Evolutionary conservation across 202 grass and related monocot genomes (phyloP), one percentile per base, ranked within the genome.

Genomic region (Digitaria exilis): DNA sequence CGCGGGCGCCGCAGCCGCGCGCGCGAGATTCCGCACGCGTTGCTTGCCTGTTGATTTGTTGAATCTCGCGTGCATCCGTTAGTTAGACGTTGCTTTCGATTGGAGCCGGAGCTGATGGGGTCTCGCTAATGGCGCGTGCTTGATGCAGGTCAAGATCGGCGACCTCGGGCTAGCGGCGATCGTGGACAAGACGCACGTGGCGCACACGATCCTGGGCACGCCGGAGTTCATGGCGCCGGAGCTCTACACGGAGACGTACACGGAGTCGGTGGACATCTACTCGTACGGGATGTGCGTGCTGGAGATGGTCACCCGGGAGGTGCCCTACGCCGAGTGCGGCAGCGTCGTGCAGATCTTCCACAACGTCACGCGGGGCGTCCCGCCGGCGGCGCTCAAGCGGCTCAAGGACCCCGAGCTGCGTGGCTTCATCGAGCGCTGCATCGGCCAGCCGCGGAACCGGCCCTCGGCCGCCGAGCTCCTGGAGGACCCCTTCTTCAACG

Each of bases 211-310:
- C 28, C 84, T 99, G 7, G 96, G 96, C 28, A 99, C 96, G 68
- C 96, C 96, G 15, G 96, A 99, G 87, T 99, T 96, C 89, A 99
- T 99, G 96, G 96, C 96, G 63, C 96, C 96, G 73, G 96, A 99
- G 86, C 87, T 99, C 19, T 99, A 96, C 73, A 89, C 92, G 76
- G 96, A 96, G 93, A 87, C 88, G 46, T 98, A 98, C 83, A 99
- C 93, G 1, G 96, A 99, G 84, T 89, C 77, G 81, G 96, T 99
- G 52, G 96, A 96, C 89, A 91, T 99, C 82, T 99, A 99, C 87
- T 92, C 93, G 62, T 99, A 94, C 43, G 96, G 91, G 17, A 91
- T 99, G 85, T 99, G 96, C 87, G 89, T 99, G 75, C 89, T 99
- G 52, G 96, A 99, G 90, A 85, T 99, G 93, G 91, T 99, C 32